These are phyloP conservation scores for Exobasidium rhododendri DNA, from an alignment of 1,284 basidiomycete genomes.

Conservation along the genomic window DNA sequence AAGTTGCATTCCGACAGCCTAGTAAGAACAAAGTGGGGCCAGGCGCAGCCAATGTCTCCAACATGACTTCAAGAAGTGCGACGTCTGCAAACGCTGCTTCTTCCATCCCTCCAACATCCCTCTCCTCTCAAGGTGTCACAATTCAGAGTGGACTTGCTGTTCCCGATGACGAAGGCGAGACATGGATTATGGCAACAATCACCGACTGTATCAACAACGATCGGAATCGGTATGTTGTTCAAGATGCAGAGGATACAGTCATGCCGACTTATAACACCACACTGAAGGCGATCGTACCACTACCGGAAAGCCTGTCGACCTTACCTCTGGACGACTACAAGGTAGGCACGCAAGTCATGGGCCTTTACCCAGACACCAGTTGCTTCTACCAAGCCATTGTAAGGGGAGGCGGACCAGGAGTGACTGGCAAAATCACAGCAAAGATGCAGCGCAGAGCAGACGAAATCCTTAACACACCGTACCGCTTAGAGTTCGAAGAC, in stretches of 20 bases:
- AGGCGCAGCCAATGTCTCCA: slow-evolving; percentile 8
- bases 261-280: slow-evolving; percentile 32
- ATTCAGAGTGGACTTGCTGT: background rate
- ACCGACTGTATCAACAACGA: slow-evolving; percentile 41
- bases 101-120: no score
- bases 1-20: slow-evolving; percentile 40
- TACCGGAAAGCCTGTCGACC: slow-evolving; percentile 40
- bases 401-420: slow-evolving; percentile 45
- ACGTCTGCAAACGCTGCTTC: background rate
- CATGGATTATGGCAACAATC: slow-evolving; percentile 43
- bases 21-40: slow-evolving; percentile 13
- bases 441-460: slow-evolving; percentile 33
- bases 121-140: background rate
- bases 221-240: slow-evolving; percentile 32
- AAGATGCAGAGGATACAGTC: slow-evolving; percentile 22
- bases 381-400: slow-evolving; percentile 54
- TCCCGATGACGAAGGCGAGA: slow-evolving; percentile 33
- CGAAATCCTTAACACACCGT: slow-evolving; percentile 45
- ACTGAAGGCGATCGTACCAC: slow-evolving; percentile 46
- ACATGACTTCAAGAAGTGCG: background rate
- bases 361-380: slow-evolving; percentile 53
- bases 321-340: slow-evolving; percentile 45
- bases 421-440: slow-evolving; percentile 23
- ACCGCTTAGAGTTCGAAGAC: slow-evolving; percentile 51
- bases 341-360: slow-evolving; percentile 44